These are phyloP conservation scores for Conticribra weissflogii DNA, from an alignment of 108 stramenopile species.

Conservation along the genomic window DNA sequence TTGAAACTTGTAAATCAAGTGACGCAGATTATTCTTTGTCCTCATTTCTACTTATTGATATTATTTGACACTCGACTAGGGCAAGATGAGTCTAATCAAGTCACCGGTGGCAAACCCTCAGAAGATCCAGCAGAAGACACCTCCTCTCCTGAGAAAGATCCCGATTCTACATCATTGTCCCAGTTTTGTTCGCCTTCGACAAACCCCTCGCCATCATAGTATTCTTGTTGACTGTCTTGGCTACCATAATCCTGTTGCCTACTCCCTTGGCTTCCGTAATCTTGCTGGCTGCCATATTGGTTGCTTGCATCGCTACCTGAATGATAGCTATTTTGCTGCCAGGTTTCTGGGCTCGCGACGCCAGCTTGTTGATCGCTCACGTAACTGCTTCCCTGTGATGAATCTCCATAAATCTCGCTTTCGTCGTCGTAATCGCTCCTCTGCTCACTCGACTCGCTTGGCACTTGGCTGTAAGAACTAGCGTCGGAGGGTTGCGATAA, in stretches of 20 bases:
- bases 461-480: neutral
- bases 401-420: neutral
- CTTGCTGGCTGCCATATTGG: neutral
- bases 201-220: neutral
- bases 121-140: neutral
- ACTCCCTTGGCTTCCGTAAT: neutral
- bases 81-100: neutral
- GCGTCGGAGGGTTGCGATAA: neutral
- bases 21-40: no score
- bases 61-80: no score
- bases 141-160: neutral
- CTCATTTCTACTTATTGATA: no score
- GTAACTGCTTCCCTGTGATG: neutral
- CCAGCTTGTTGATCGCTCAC: neutral
- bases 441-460: neutral
- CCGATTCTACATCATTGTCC: neutral
- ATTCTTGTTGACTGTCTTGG: neutral
- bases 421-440: neutral
- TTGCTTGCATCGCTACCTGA: constrained; percentile 2
- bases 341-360: neutral
- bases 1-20: no score
- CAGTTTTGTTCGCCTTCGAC: neutral
- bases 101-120: neutral
- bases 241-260: neutral
- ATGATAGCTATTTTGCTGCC: constrained; percentile 1